Evolutionary conservation across 1,284 basidiomycete genomes (phyloP).

Genomic region (Puccinia triticina): DNA sequence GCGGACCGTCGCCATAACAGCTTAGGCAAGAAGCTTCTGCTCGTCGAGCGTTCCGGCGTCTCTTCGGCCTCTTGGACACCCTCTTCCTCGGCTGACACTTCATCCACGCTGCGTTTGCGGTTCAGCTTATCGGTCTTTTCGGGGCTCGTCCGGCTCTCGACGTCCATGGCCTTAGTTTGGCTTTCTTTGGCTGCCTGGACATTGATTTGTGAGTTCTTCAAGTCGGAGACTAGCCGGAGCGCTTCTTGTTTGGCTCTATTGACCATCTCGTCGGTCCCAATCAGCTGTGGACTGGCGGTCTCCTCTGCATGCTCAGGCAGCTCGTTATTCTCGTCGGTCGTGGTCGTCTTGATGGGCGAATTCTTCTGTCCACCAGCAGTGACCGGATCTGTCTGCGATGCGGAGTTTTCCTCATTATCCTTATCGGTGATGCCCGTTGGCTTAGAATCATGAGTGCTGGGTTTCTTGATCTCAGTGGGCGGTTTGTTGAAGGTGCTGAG

Average conservation of each 20-base stretch:
- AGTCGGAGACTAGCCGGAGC: conserved; percentile 22
- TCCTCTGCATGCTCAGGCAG: background rate
- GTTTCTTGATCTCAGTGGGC: background rate
- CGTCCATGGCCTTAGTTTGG: background rate
- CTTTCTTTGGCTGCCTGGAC: conserved; percentile 1
- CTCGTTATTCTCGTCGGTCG: background rate
- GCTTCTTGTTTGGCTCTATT: conserved; percentile 34
- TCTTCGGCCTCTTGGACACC: background rate
- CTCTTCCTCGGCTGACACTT: background rate
- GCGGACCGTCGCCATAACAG: background rate
- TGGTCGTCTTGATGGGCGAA: conserved; percentile 1
- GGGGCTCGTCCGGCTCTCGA: background rate
- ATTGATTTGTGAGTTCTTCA: background rate
- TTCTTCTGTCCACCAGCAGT: background rate
- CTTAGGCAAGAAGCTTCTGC: conserved; percentile 19
- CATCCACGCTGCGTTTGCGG: conserved; percentile 24
- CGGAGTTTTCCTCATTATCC: too few relatives aligned
- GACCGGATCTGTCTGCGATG: background rate
- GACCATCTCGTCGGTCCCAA: conserved; percentile 34
- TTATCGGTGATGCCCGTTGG: background rate
- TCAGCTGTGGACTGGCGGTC: conserved; percentile 2
- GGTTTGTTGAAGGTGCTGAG: background rate
- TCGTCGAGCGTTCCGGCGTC: too few relatives aligned
- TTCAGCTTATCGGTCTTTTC: background rate
- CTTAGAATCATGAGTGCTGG: background rate